Evolutionary conservation across 2,329 filamentous ascomycete genomes (phyloP).

Genomic region (Colletotrichum chlorophyti): DNA sequence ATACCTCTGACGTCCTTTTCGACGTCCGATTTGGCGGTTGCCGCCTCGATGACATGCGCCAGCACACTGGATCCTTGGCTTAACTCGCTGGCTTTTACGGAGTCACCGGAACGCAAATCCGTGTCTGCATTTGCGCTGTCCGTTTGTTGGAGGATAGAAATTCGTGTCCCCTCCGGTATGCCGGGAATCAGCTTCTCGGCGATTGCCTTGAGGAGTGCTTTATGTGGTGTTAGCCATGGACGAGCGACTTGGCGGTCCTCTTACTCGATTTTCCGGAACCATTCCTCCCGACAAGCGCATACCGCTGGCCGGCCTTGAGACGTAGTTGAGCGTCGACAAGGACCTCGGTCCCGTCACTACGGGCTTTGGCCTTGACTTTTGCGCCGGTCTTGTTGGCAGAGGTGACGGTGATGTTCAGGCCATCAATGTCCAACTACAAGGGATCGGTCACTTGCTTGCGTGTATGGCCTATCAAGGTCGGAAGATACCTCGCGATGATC

Average conservation of each 20-base stretch:
- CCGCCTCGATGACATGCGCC: conserved; percentile 71
- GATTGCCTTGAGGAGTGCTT: conserved; percentile 76
- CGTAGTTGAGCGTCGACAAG: conserved; percentile 73
- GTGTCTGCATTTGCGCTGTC: conserved; percentile 42
- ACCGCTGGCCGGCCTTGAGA: conserved; percentile 75
- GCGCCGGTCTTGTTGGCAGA: conserved; percentile 49
- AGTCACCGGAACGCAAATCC: conserved; percentile 26
- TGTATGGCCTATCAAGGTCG: background rate
- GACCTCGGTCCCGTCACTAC: conserved; percentile 65
- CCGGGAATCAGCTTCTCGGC: conserved; percentile 81
- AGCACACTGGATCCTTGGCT: conserved; percentile 55
- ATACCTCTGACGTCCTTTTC: conserved; percentile 67
- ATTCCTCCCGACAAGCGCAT: conserved; percentile 82
- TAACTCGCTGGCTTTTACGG: conserved; percentile 3
- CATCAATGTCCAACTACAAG: conserved; percentile 69
- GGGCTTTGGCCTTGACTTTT: conserved; percentile 58
- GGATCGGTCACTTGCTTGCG: conserved; percentile 34
- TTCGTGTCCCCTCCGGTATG: conserved; percentile 69
- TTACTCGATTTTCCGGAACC: conserved; percentile 83
- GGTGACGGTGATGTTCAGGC: conserved; percentile 72
- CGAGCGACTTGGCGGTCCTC: no score
- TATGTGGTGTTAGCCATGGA: background rate
- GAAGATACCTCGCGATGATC: conserved; percentile 61
- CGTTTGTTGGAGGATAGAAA: conserved; percentile 76
- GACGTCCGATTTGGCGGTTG: conserved; percentile 61